Evolutionary conservation across 164 flowering plant species (phyloP), one percentile per base, ranked within the genome.

Genomic region (Amborella trichopoda): DNA sequence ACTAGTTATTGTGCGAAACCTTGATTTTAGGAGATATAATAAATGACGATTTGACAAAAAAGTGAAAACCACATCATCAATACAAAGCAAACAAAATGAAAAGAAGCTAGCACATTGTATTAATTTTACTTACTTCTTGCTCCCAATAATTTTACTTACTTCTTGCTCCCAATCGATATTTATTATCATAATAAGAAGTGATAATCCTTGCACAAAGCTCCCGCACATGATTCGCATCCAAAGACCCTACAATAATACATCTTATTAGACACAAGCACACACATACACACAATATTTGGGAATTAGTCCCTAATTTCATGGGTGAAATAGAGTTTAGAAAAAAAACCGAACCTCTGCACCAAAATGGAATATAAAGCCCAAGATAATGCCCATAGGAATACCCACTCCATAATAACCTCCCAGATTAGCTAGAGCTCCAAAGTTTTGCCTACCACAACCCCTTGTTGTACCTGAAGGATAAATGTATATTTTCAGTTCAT

Each of bases 361-460:
- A 28, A 75, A 9, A 53, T 77, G 75, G 6, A 77, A 32, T 10
- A 72, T 66, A 57, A 87, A 83, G 38, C 85, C 80, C 1, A 81
- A 60, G 24, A 79, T 17, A 43, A 76, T 26, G 27, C 76, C 72
- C 23, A 28, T 50, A 36, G 94, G 94, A 68, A 87, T 61, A 20
- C 90, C 96, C 3, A 79, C 78, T 11, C 83, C 38, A 52, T 77
- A 83, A 60, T 72, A 79, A 13, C 85, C 67, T 46, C 83, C 94
- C 3, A 81, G 76, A 53, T 83, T 83, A 23, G 83, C 56, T 25
- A 23, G 68, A 20, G 88, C 87, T 3, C 94, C 84, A n/a, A 81
- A 69, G 61, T 77, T 83, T 64, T 87, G 93, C 87, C 83, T 75
- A 6, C 96, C 87, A 59, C 96, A 81, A 23, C 96, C 96, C 71